Evolutionary conservation across 1,284 basidiomycete genomes (phyloP).

Genomic region (Abortiporus biennis): DNA sequence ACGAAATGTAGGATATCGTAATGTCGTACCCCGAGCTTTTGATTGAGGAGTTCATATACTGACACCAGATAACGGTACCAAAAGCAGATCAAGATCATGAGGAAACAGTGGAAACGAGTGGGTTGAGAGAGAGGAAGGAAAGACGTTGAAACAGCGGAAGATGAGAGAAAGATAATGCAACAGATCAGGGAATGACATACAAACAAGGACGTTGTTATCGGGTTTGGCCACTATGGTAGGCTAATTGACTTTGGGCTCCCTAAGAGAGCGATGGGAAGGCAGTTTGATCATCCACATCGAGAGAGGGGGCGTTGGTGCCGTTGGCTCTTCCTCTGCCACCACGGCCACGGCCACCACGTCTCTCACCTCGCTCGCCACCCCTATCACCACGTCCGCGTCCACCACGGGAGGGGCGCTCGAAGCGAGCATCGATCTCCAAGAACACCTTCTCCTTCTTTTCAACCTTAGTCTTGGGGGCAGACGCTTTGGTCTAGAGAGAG

Average conservation of each 20-base stretch:
- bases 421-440: slow-evolving; percentile 73
- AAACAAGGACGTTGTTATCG: too few relatives aligned
- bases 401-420: slow-evolving; percentile 64
- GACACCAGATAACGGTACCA: slow-evolving; percentile 5
- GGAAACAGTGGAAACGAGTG: too few relatives aligned
- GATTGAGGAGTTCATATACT: slow-evolving; percentile 4
- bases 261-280: slow-evolving; percentile 83
- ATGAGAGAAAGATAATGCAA: slow-evolving; percentile 6
- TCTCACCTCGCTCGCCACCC: slow-evolving; percentile 26
- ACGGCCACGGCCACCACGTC: slow-evolving; percentile 31
- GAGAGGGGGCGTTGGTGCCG: slow-evolving; percentile 27
- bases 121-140: too few relatives aligned
- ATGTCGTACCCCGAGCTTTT: slow-evolving; percentile 6
- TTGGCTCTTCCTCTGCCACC: slow-evolving; percentile 36
- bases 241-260: too few relatives aligned
- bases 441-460: slow-evolving; percentile 78
- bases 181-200: slow-evolving; percentile 12
- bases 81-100: too few relatives aligned
- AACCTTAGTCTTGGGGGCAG: slow-evolving; percentile 50
- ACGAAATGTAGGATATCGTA: slow-evolving; percentile 8
- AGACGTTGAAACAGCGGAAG: slow-evolving; percentile 3
- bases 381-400: slow-evolving; percentile 40
- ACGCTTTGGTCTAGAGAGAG: slow-evolving; percentile 41
- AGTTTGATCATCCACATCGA: slow-evolving; percentile 72
- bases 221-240: too few relatives aligned